A percentile compares a stretch with the other conserved stretches of the same genome.
Evolutionary conservation across 2,329 filamentous ascomycete species (phyloP).

Genomic region (Exophiala bonariae): DNA sequence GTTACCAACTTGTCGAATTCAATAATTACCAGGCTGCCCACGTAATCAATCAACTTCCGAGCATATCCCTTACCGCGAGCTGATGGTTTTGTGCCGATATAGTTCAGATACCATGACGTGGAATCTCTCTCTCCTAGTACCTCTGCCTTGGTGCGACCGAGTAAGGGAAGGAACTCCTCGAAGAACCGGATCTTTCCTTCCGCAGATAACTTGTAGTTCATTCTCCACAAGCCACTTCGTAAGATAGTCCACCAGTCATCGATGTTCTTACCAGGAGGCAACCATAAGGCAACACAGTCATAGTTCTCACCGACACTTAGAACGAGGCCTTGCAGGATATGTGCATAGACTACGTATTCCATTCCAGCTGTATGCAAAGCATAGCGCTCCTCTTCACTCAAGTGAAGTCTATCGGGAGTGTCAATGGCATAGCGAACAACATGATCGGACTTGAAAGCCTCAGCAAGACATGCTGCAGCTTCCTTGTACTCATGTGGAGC

Average conservation of each 20-base stretch:
- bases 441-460: slow-evolving; percentile 75
- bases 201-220: slow-evolving; percentile 70
- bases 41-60: slow-evolving; percentile 67
- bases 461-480: slow-evolving; percentile 70
- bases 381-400: slow-evolving; percentile 69
- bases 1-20: neutral
- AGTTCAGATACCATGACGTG: slow-evolving; percentile 78
- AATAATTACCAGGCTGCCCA: slow-evolving; percentile 60
- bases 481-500: slow-evolving; percentile 67
- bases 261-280: slow-evolving; percentile 71
- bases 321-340: slow-evolving; percentile 72
- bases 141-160: slow-evolving; percentile 70
- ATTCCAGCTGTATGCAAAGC: slow-evolving; percentile 74
- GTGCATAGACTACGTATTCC: slow-evolving; percentile 74
- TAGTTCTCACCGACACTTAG: slow-evolving; percentile 74
- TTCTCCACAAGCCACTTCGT: slow-evolving; percentile 74
- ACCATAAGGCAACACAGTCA: slow-evolving; percentile 77
- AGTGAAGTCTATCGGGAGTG: slow-evolving; percentile 64
- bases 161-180: slow-evolving; percentile 71
- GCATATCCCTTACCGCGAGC: slow-evolving; percentile 73
- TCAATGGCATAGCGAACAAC: slow-evolving; percentile 69
- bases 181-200: slow-evolving; percentile 77
- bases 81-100: slow-evolving; percentile 72
- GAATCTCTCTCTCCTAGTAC: slow-evolving; percentile 67
- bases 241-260: slow-evolving; percentile 72